Conservation (phyloP, 2,329 filamentous ascomycete species). For the Pyrenophora teres region DNA sequence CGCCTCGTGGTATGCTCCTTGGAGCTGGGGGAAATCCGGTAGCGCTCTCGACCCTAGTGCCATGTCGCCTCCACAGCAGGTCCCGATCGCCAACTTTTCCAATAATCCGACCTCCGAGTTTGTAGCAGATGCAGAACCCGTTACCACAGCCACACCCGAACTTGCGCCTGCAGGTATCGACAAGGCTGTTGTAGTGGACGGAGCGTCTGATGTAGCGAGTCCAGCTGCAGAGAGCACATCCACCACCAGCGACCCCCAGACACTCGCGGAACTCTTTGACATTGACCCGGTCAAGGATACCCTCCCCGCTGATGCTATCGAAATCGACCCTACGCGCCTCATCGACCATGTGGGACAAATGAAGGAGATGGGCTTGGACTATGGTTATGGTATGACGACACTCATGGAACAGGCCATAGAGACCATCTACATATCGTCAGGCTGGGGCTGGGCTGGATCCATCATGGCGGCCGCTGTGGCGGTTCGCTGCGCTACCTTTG, state of each 20-base stretch:
- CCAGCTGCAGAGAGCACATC: slow-evolving; percentile 13
- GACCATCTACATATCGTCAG: slow-evolving; percentile 75
- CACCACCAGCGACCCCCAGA: slow-evolving; percentile 14
- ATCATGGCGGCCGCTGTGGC: slow-evolving; percentile 69
- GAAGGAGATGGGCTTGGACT: slow-evolving; percentile 81
- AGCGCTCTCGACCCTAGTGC: slow-evolving; percentile 23
- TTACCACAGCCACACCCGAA: slow-evolving; percentile 41
- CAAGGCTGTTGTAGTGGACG: slow-evolving; percentile 31
- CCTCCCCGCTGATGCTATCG: slow-evolving; percentile 10
- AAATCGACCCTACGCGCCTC: slow-evolving; percentile 57
- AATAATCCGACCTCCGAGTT: slow-evolving; percentile 15
- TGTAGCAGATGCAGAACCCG: slow-evolving; percentile 21
- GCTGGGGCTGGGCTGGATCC: slow-evolving; percentile 81
- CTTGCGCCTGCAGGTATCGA: slow-evolving; percentile 46
- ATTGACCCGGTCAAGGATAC: slow-evolving; percentile 17
- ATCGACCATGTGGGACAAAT: slow-evolving; percentile 83
- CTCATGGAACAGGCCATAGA: slow-evolving; percentile 78
- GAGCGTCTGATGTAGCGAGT: slow-evolving; percentile 21
- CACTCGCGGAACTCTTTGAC: slow-evolving; percentile 30
- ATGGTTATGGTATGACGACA: slow-evolving; percentile 78
- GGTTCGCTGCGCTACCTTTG: slow-evolving; percentile 67
- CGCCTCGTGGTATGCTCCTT: slow-evolving; percentile 44
- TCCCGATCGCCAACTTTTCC: slow-evolving; percentile 30
- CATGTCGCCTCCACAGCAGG: slow-evolving; percentile 17
- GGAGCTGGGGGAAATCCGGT: slow-evolving; percentile 42